Base-by-base conservation (phyloP, 2,329 filamentous ascomycete species). In the Fusarium coffeatum region DNA sequence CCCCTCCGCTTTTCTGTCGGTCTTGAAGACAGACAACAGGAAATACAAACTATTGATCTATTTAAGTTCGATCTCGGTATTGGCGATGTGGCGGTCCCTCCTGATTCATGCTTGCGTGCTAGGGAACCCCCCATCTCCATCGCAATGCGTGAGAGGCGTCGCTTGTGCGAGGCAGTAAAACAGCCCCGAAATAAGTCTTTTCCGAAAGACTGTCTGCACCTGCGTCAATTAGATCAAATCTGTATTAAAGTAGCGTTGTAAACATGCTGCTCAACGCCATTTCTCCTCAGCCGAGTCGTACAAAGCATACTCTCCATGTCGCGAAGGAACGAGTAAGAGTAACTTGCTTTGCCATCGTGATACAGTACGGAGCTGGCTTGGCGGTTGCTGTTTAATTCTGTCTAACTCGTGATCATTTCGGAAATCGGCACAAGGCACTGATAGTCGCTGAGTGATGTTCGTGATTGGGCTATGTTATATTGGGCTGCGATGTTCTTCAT, bases 351-450 rank as follows among this genome's bases (percentile, higher is more conserved):
- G 10, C 42, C 23, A 20, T 13, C 18, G 23, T 28, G 30, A 43
- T 45, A 10, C 22, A 43, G 15, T 25, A 48, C 30, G 25, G 32
- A 22, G 16, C 27, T 32, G n/a, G 37, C 15, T 45, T 59, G 41
- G 30, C 20, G 22, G 64, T 41, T 32, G 28, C 28, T 43, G 47
- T 59, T 41, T 43, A 32, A 41, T 32, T 27, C 27, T 28, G 37
- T 64, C 40, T 27, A 53, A 49, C 59, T 57, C 61, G 28, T 34
- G 20, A 34, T 41, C 37, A 28, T 32, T 51, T 50, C 59, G 47
- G 45, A 64, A 59, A 70, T 70, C 68, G 64, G 65, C 58, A 55
- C 23, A 55, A 61, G 50, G 55, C 64, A 70, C 54, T 42, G 42
- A 55, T 66, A 34, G 20, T 37, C 32, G 28, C 50, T 51, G n/a